Base-by-base conservation (phyloP, 2,329 filamentous ascomycete genomes). In the Westerdykella aurantiaca region DNA sequence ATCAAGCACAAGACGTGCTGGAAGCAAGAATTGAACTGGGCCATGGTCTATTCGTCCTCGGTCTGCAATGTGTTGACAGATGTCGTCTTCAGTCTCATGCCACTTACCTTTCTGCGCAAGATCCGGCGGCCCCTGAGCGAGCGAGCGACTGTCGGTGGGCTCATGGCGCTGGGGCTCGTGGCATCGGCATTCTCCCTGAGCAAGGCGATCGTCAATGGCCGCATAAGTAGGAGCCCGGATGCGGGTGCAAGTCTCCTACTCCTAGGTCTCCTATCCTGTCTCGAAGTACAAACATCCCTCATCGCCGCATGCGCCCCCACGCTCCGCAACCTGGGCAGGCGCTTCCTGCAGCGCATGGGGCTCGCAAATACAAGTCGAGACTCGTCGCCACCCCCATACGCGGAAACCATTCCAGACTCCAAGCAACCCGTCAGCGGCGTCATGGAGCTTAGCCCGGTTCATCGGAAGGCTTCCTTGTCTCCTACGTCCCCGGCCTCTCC, bases 51-150 rank as follows among this genome's bases (percentile, higher is more conserved):
- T 34, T 34, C 43, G 6, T 40, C 47, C 3, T 18, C 29, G 2
- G 29, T 39, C 31, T 45, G 46, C 42, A 46, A 46, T 31, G 38
- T 50, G 12, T 10, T 14, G 11, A 44, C 42, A 12, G 49, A 54
- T 33, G 31, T 54, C 34, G 37, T 50, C 33, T 48, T 54, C 42
- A 47, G 41, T 34, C 37, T 52, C 7, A 43, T 52, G 34, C 51
- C 51, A 11, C 37, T 54, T n/a, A 52, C 47, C 7, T 54, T 52
- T 42, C 42, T 54, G 10, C 25, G 43, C 13, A 50, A 52, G 39
- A 50, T 54, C 12, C 43, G 45, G 3, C 33, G 47, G 9, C 49
- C 51, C n/a, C 21, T 45, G 11, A 34, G 39, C 16, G 44, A 50
- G 33, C 48, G 44, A 17, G 35, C 52, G 4, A 44, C 50, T 6